Percentiles rank a stretch among this genome's conserved stretches.
These are phyloP conservation scores for Discostella stelligeroides DNA, from an alignment of 108 stramenopile genomes.

Conservation along the genomic window DNA sequence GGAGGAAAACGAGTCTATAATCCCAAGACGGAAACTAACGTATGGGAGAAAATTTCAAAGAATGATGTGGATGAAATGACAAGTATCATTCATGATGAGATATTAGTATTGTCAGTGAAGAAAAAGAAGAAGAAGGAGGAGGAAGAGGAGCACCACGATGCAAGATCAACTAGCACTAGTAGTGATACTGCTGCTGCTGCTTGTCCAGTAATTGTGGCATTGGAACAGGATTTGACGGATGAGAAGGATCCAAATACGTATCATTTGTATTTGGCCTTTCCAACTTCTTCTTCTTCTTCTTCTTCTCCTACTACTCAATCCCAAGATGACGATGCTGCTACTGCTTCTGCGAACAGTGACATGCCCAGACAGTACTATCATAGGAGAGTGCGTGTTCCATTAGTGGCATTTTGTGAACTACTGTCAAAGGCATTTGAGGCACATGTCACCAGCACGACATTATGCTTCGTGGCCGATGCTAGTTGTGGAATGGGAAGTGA, in stretches of 20 bases:
- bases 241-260: conserved; percentile 25
- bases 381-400: conserved; percentile 54
- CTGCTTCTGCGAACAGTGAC: conserved; percentile 2
- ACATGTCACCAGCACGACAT: conserved; percentile 51
- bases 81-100: conserved; percentile 11
- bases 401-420: conserved; percentile 58
- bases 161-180: too few relatives aligned
- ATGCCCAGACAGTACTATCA: conserved; percentile 22
- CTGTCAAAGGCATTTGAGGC: conserved; percentile 65
- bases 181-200: too few relatives aligned
- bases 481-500: conserved; percentile 46
- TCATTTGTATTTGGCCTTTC: conserved; percentile 46
- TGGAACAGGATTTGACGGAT: conserved; percentile 42
- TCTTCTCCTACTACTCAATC: too few relatives aligned
- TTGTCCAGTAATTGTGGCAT: conserved; percentile 49
- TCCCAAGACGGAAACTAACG: conserved; percentile 29
- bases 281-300: too few relatives aligned
- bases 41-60: conserved; percentile 9
- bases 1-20: conserved; percentile 26
- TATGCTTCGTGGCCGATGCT: conserved; percentile 87
- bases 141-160: too few relatives aligned
- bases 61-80: conserved; percentile 18
- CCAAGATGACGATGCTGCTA: background rate
- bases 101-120: too few relatives aligned
- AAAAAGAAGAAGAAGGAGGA: too few relatives aligned